phyloP scores from a whole-genome alignment of 208 protist genomes.

The Leishmania aethiopica region DNA sequence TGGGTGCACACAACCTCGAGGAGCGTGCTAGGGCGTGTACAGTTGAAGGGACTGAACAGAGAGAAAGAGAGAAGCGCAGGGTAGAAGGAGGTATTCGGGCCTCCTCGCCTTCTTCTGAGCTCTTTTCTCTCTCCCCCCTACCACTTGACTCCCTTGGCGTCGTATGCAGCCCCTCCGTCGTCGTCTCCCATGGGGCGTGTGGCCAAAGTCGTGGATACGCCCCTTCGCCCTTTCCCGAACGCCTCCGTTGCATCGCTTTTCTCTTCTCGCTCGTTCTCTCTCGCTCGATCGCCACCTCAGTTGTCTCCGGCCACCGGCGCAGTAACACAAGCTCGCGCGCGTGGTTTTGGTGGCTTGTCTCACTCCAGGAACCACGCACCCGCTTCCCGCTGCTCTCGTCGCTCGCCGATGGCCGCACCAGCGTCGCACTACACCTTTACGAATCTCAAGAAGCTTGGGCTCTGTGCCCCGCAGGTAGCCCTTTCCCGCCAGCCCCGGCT shows the following conservation, averaged over 20 bases:
- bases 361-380: neutral
- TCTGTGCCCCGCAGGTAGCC: constrained; percentile 67
- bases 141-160: neutral
- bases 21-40: neutral
- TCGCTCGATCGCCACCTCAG: neutral
- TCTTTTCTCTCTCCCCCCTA: neutral
- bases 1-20: neutral
- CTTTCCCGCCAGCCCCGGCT: constrained; percentile 84
- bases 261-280: neutral
- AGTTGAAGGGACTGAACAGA: neutral
- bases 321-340: neutral
- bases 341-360: neutral
- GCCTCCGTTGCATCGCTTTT: neutral
- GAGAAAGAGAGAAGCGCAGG: neutral
- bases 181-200: neutral
- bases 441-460: constrained; percentile 58
- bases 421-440: constrained; percentile 74
- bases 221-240: neutral
- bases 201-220: neutral
- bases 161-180: neutral
- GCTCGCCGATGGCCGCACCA: constrained; percentile 35
- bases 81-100: neutral
- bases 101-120: neutral
- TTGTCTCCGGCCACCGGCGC: neutral
- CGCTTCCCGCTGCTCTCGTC: neutral